Conservation (phyloP, 768 basidiomycete species). For the Auriscalpium orientale region DNA sequence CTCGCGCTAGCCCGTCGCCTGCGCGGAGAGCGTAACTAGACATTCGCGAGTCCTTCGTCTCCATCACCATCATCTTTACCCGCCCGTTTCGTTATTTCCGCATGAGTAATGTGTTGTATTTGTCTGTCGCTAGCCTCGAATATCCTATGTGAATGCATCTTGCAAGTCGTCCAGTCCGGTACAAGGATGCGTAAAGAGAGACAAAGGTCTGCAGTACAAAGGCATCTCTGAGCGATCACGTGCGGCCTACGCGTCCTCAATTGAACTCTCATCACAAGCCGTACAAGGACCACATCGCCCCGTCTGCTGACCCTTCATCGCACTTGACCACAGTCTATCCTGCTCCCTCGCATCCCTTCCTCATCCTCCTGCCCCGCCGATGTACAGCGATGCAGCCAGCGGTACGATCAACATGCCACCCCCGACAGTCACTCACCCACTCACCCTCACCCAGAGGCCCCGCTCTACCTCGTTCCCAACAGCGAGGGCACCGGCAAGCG, state of each 20-base stretch:
- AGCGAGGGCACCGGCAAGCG: conserved; percentile 30
- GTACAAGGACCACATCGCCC: not conserved
- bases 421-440: not conserved
- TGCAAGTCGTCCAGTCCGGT: no score
- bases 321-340: not conserved
- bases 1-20: conserved; percentile 39
- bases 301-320: not conserved
- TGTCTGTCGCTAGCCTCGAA: no score
- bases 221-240: not conserved
- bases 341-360: no score
- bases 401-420: not conserved
- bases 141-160: no score
- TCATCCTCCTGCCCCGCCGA: not conserved
- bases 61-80: not conserved
- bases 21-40: conserved; percentile 29
- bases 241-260: not conserved
- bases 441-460: conserved; percentile 2
- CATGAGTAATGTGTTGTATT: no score
- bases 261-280: not conserved
- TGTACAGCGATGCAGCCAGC: conserved; percentile 16
- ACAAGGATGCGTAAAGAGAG: no score
- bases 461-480: conserved; percentile 32
- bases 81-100: not conserved
- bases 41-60: not conserved
- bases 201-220: no score